Evolutionary conservation across 202 grass and related monocot genomes (phyloP), one percentile per base, ranked within the genome.

Genomic region (Bolboschoenoplectus hybrid): DNA sequence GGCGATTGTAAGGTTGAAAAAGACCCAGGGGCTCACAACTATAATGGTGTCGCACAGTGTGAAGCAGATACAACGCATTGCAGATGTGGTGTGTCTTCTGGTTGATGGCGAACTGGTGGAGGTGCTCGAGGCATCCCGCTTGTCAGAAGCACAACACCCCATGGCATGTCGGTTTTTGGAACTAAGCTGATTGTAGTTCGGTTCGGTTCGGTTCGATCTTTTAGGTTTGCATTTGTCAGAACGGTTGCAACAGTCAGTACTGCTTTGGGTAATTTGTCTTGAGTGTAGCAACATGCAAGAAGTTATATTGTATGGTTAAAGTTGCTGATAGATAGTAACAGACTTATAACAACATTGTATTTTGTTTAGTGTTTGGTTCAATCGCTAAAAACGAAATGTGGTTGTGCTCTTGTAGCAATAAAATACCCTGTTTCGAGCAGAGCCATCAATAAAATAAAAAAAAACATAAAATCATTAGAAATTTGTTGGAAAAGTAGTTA

Each of bases 61-160:
- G 26, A 98, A 98, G 90, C 96, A 98, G 87, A 98, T 98, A 86
- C 93, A 98, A 63, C 93, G 93, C 7, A 90, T 98, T 17, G 93
- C 96, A 0, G 96, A 98, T 46, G 67, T 94, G 4, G 91, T 98
- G 4, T 98, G 96, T 88, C 96, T 95, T 74, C 43, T 98, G 13
- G 93, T 98, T 46, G 90, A 58, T 82, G 96, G 96, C 16, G 93
- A 94, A 86, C 58, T 98, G 67, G 93, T 98, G 34, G 93, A 98
- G 85, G 91, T 98, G 67, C 87, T 98, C 16, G 82, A 90, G 58
- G 84, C 96, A 2, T 91, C 96, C 10, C 43, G 78, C 11, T 72
- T 98, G 32, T 92, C 91, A 1, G 84, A 90, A 8, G 91, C 90
- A 46, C 82, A 91, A 43, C 96, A 98, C n/a, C 96, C 91, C 0